Percentiles rank a stretch among this genome's conserved stretches.
Conservation (phyloP, 139 green algal genomes). For the Pseudopediastrum boryanum region DNA sequence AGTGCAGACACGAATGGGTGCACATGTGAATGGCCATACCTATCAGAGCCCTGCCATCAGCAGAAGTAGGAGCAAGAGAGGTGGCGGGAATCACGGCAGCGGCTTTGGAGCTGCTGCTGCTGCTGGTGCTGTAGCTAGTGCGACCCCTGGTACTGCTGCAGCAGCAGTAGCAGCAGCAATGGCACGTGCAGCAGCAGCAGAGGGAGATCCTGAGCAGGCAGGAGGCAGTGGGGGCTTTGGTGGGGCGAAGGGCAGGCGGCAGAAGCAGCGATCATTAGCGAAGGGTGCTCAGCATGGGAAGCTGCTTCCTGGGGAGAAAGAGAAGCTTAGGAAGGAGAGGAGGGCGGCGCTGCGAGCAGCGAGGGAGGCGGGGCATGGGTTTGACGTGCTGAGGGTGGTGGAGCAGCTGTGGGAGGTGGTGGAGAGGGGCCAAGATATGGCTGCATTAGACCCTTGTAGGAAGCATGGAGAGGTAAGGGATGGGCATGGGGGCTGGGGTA, state of each 20-base stretch:
- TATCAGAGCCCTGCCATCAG: no score
- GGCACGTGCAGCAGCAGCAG: constrained; percentile 12
- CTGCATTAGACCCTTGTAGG: constrained; percentile 33
- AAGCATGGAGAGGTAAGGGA: constrained; percentile 36
- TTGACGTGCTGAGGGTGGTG: constrained; percentile 24
- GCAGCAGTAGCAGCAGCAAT: background rate
- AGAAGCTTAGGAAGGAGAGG: constrained; percentile 48
- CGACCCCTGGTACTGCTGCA: background rate
- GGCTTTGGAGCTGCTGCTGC: background rate
- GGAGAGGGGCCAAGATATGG: constrained; percentile 31
- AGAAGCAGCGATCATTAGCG: constrained; percentile 5
- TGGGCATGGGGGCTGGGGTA: background rate
- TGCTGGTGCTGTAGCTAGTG: background rate
- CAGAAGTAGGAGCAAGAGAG: background rate
- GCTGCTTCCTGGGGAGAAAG: constrained; percentile 57
- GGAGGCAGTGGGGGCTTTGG: background rate
- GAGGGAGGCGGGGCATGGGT: constrained; percentile 24
- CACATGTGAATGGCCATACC: background rate
- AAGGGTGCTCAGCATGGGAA: constrained; percentile 44
- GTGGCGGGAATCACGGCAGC: background rate
- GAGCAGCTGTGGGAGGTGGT: constrained; percentile 38
- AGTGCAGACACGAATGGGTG: constrained; percentile 12
- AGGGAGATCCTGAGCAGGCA: background rate
- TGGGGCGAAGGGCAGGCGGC: background rate
- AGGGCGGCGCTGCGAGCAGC: constrained; percentile 50